Percentiles rank a stretch among this genome's conserved stretches.
Conservation (phyloP, 176 grass and related monocot genomes). For the maize (Zea mays) region DNA sequence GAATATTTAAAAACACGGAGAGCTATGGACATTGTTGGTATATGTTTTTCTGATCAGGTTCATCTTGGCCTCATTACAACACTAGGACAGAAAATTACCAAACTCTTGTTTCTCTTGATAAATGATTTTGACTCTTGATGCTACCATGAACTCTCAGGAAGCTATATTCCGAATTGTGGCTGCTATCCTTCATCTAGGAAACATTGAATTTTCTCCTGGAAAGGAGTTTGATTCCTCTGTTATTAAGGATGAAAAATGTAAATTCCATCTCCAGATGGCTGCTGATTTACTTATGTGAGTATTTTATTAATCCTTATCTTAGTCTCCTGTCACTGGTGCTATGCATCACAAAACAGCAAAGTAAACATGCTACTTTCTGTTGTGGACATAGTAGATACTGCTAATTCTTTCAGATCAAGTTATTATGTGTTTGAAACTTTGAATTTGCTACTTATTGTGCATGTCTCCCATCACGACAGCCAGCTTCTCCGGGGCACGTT, state of each 20-base stretch:
- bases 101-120: not conserved
- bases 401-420: not conserved
- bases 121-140: not conserved
- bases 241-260: constrained; percentile 63
- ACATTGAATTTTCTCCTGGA: constrained; percentile 84
- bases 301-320: constrained; percentile 1
- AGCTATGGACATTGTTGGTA: constrained; percentile 94
- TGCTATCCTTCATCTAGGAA: constrained; percentile 85
- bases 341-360: constrained; percentile 21
- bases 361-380: not conserved
- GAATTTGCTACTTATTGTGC: not conserved
- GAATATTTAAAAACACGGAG: constrained; percentile 76
- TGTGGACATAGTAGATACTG: constrained; percentile 9
- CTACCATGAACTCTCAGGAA: constrained; percentile 51
- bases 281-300: constrained; percentile 86
- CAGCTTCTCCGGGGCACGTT: too few relatives aligned
- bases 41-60: constrained; percentile 72
- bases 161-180: constrained; percentile 78
- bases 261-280: constrained; percentile 78
- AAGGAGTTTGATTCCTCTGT: constrained; percentile 76
- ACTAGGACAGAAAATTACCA: not conserved
- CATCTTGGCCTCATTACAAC: constrained; percentile 18
- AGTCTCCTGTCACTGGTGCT: constrained; percentile 10
- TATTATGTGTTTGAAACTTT: constrained; percentile 8
- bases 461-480: not conserved